phyloP scores from a whole-genome alignment of 2,329 filamentous ascomycete species.

The Tolypocladium sp. region DNA sequence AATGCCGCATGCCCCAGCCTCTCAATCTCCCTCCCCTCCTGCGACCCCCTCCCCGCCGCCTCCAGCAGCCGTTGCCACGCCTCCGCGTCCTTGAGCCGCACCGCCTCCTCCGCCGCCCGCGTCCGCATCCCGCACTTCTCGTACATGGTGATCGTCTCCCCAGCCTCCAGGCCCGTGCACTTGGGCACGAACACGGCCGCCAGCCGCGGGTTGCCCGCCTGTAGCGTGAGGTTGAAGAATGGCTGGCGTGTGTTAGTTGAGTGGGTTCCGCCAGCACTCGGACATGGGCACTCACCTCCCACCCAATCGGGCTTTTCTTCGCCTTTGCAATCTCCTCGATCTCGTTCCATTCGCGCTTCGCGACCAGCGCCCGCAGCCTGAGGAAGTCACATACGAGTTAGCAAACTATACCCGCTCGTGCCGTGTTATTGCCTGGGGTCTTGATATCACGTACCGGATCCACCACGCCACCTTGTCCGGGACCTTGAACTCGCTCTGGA shows the following conservation, averaged over 20 bases:
- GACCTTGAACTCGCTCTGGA: constrained; percentile 88
- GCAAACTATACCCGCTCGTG: neutral
- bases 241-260: constrained; percentile 42
- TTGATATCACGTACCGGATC: constrained; percentile 44
- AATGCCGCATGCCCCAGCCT: constrained; percentile 56
- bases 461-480: constrained; percentile 87
- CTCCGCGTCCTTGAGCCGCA: constrained; percentile 69
- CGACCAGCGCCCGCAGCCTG: constrained; percentile 77
- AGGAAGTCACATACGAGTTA: neutral
- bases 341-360: constrained; percentile 84
- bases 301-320: constrained; percentile 87
- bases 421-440: neutral
- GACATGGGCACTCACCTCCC: constrained; percentile 59
- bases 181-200: constrained; percentile 82
- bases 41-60: constrained; percentile 61
- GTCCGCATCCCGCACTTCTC: constrained; percentile 86
- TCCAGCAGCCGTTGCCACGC: constrained; percentile 64
- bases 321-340: constrained; percentile 74
- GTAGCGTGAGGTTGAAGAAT: constrained; percentile 82
- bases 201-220: constrained; percentile 81
- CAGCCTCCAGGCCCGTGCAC: constrained; percentile 60
- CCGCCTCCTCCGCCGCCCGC: constrained; percentile 86
- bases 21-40: constrained; percentile 71
- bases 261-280: neutral
- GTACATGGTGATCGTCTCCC: constrained; percentile 82